Percentiles rank a stretch among this genome's conserved stretches.
phyloP scores from a whole-genome alignment of 2,329 filamentous ascomycete species.

The Fusarium goolgardi region DNA sequence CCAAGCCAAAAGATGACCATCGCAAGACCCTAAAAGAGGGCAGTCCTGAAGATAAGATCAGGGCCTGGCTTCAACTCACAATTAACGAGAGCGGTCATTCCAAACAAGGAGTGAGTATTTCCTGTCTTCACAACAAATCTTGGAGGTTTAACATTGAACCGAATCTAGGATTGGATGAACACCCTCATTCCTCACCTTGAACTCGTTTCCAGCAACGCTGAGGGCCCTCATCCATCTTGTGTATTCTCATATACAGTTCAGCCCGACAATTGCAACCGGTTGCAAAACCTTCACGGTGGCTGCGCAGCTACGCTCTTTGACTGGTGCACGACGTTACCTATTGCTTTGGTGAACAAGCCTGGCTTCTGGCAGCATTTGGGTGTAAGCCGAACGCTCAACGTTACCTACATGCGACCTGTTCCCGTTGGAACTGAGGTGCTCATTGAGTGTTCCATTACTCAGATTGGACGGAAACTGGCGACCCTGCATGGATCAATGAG shows the following conservation, averaged over 20 bases:
- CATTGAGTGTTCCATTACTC: conserved; percentile 68
- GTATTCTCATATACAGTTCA: conserved; percentile 63
- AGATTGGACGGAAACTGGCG: conserved; percentile 66
- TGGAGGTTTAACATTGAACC: not conserved
- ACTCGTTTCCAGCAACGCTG: conserved; percentile 51
- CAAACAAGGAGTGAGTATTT: conserved; percentile 49
- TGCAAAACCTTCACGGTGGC: conserved; percentile 69
- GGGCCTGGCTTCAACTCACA: conserved; percentile 49
- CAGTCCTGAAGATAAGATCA: conserved; percentile 49
- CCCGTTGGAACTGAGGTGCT: conserved; percentile 63
- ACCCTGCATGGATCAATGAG: conserved; percentile 66
- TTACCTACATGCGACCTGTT: conserved; percentile 74
- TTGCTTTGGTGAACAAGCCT: conserved; percentile 66
- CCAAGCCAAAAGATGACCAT: conserved; percentile 7
- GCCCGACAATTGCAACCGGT: conserved; percentile 63
- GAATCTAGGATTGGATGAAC: conserved; percentile 58
- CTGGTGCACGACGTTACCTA: conserved; percentile 68
- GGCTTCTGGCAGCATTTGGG: conserved; percentile 72
- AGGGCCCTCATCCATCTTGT: conserved; percentile 53
- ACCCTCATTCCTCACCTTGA: conserved; percentile 56
- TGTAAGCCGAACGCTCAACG: conserved; percentile 72
- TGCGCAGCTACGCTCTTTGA: conserved; percentile 76
- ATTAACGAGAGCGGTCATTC: conserved; percentile 46
- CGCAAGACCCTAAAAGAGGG: conserved; percentile 46
- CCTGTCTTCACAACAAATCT: not conserved